Evolutionary conservation across 495 filamentous ascomycete genomes (phyloP).

Genomic region (Cenococcum geophilum): DNA sequence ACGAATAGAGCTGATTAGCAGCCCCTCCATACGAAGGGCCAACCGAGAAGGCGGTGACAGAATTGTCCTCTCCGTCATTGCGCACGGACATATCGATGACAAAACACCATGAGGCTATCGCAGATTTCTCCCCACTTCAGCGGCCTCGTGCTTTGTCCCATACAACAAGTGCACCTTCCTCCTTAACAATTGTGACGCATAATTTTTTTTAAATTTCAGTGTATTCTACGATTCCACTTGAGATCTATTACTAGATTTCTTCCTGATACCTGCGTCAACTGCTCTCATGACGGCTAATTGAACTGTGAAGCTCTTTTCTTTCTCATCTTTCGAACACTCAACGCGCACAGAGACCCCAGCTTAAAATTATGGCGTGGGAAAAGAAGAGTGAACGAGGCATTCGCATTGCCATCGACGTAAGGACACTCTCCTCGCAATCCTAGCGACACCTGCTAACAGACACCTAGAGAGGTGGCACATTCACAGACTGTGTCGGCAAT

Average conservation of each 20-base stretch:
- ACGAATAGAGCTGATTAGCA: too few species aligned
- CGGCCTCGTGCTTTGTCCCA: neutral
- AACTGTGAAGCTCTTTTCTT: neutral
- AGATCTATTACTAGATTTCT: too few species aligned
- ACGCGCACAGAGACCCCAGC: neutral
- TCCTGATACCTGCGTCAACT: too few species aligned
- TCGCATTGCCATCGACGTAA: slow-evolving; percentile 41
- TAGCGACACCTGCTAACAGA: slow-evolving; percentile 6
- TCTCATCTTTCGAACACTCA: neutral
- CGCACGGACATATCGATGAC: neutral
- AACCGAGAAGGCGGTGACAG: neutral
- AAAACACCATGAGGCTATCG: slow-evolving; percentile 8
- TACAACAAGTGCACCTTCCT: neutral
- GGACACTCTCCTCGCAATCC: neutral
- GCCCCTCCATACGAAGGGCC: too few species aligned
- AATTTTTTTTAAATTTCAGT: too few species aligned
- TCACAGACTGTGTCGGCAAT: slow-evolving; percentile 54
- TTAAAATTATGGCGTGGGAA: slow-evolving; percentile 21
- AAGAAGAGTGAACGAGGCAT: slow-evolving; percentile 33
- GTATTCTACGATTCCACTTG: too few species aligned
- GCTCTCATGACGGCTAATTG: too few species aligned
- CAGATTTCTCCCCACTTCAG: slow-evolving; percentile 1
- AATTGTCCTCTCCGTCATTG: neutral
- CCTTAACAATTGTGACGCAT: too few species aligned
- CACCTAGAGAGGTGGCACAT: slow-evolving; percentile 53